Evolutionary conservation across 169 alveolate genomes (phyloP).

Genomic region (Perkinsus chesapeaki): DNA sequence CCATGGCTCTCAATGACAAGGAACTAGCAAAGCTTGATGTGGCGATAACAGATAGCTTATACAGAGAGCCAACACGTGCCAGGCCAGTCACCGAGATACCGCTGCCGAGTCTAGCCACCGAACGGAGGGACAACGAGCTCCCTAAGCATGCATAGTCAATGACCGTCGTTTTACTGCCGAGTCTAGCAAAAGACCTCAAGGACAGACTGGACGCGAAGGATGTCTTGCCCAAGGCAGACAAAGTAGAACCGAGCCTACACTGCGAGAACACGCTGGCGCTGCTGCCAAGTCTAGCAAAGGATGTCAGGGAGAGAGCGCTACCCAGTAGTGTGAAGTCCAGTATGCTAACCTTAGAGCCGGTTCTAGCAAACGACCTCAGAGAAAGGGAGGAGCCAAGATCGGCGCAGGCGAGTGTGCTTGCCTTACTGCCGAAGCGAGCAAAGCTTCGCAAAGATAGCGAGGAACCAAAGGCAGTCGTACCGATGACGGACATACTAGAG

Average conservation of each 20-base stretch:
- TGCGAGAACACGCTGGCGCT: neutral
- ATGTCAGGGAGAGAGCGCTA: neutral
- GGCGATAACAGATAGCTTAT: neutral
- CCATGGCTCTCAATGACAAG: neutral
- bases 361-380: neutral
- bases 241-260: neutral
- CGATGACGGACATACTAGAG: neutral
- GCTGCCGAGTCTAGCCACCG: neutral
- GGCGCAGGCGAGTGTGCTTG: neutral
- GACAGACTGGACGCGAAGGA: neutral
- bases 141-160: constrained; percentile 3
- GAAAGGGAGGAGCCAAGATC: neutral
- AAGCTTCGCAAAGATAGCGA: neutral
- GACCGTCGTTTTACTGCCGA: neutral
- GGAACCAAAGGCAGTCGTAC: neutral
- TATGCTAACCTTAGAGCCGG: neutral
- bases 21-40: neutral
- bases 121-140: neutral
- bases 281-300: neutral
- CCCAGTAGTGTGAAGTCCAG: neutral
- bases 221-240: neutral
- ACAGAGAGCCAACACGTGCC: neutral
- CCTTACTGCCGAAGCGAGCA: neutral
- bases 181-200: neutral
- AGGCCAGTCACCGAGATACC: neutral